A percentile compares a stretch with the other conserved stretches of the same genome.
phyloP scores from a whole-genome alignment of 1,139 yeast genomes.

The Hemisphaericaspora lyxosophila region DNA sequence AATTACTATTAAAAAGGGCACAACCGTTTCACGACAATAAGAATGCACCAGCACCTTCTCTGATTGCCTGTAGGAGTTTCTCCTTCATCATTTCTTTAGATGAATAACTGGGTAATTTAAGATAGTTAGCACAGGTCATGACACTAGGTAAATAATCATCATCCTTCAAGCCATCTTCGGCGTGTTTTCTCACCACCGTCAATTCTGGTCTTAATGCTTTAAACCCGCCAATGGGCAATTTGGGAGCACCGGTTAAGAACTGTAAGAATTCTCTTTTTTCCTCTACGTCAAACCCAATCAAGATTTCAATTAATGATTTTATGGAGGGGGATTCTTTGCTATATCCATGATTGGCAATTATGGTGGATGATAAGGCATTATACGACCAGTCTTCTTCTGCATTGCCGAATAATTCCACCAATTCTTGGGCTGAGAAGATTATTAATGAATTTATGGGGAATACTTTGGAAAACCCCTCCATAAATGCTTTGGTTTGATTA shows the following conservation, averaged over 20 bases:
- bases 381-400: slow-evolving; percentile 86
- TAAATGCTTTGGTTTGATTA: slow-evolving; percentile 67
- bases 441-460: slow-evolving; percentile 76
- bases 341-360: slow-evolving; percentile 92
- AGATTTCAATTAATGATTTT: slow-evolving; percentile 55
- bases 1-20: no score
- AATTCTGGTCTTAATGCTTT: slow-evolving; percentile 76
- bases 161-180: slow-evolving; percentile 64
- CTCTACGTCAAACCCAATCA: slow-evolving; percentile 49
- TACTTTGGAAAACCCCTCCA: slow-evolving; percentile 79
- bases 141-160: slow-evolving; percentile 94
- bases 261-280: slow-evolving; percentile 78
- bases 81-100: slow-evolving; percentile 56
- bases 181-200: slow-evolving; percentile 81
- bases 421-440: slow-evolving; percentile 72
- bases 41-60: slow-evolving; percentile 90
- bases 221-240: slow-evolving; percentile 92
- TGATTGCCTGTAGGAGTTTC: slow-evolving; percentile 66
- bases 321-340: slow-evolving; percentile 68
- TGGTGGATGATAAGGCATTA: slow-evolving; percentile 55
- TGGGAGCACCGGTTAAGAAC: slow-evolving; percentile 92
- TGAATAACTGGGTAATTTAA: slow-evolving; percentile 84
- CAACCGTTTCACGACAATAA: slow-evolving; percentile 74
- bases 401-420: slow-evolving; percentile 62
- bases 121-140: slow-evolving; percentile 96